Base-by-base conservation (phyloP, 1,284 basidiomycete species). In the Ganoderma meredithae region DNA sequence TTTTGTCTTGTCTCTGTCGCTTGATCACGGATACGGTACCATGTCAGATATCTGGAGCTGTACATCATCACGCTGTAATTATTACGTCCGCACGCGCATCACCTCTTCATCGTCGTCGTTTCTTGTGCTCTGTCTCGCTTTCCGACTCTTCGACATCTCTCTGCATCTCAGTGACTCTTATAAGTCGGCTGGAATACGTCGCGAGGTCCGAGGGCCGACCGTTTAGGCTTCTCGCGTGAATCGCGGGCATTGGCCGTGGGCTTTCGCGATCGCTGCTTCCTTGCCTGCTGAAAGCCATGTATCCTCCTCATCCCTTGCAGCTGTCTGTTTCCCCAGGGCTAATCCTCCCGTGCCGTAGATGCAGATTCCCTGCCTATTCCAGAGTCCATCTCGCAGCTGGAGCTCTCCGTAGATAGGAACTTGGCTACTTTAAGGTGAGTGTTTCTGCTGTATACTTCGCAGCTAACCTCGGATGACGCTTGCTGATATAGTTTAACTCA, bases 1-100 rank as follows among this genome's bases (percentile, higher is more conserved):
- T 31, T 53, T 27, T 33, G 17, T 33, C 10, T 22, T 15, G 47
- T 44, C 33, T 33, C 12, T 36, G 8, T 3, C 36, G 27, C 55
- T 52, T 15, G 10, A 4, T 47, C 25, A 59, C 22, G 25, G 31
- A 47, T 47, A 49, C 47, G 19, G 47, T 49, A n/a, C 43, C 47
- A 52, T 31, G 52, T 44, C 43, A 44, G 17, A 19, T 47, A 9
- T 13, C 27, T 58, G 40, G 55, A 44, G n/a, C 31, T 19, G 33
- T 44, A 41, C 15, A 63, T 25, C 62, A 31, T 31, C 27, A 63
- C 47, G 36, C 22, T 58, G 55, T 58, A 58, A 22, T 58, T 58
- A 39, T 58, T 33, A n/a, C 5, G 10, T 58, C 47, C 36, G 36
- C 36, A 2, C 6, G 47, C 47, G 22, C 22, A 25, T 22, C 47